Evolutionary conservation across 2,329 filamentous ascomycete species (phyloP).

Genomic region (Ambrosiella cleistominuta): DNA sequence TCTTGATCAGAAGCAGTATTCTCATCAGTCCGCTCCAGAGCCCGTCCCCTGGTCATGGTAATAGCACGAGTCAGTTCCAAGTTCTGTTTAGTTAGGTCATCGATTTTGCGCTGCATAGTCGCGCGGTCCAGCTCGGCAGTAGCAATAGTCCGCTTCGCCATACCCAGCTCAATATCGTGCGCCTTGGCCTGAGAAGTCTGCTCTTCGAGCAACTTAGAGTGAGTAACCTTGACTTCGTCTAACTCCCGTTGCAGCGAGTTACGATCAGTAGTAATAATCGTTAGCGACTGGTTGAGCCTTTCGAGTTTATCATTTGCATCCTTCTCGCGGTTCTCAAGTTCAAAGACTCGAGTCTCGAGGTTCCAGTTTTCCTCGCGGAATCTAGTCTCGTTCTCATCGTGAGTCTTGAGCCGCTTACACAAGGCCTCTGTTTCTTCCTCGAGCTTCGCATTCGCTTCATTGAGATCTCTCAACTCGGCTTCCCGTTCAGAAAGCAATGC

Average conservation of each 20-base stretch:
- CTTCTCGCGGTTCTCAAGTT: slow-evolving; percentile 54
- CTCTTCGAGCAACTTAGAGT: slow-evolving; percentile 68
- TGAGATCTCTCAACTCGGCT: slow-evolving; percentile 52
- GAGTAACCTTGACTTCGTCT: slow-evolving; percentile 68
- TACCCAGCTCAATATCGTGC: slow-evolving; percentile 75
- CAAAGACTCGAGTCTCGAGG: slow-evolving; percentile 80
- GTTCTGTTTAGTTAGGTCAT: slow-evolving; percentile 77
- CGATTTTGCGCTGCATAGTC: slow-evolving; percentile 67
- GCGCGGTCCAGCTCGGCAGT: slow-evolving; percentile 62
- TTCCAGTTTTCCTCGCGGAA: slow-evolving; percentile 99
- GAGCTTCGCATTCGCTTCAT: slow-evolving; percentile 54
- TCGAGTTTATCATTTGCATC: slow-evolving; percentile 70
- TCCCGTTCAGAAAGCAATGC: slow-evolving; percentile 72
- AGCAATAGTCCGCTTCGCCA: slow-evolving; percentile 61
- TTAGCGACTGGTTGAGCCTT: slow-evolving; percentile 58
- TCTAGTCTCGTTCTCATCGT: slow-evolving; percentile 86
- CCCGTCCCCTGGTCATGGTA: slow-evolving; percentile 50
- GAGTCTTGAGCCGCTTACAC: slow-evolving; percentile 57
- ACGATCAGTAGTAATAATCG: slow-evolving; percentile 56
- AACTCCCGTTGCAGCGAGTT: slow-evolving; percentile 64
- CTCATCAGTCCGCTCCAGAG: slow-evolving; percentile 45
- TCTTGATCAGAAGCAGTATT: slow-evolving; percentile 43
- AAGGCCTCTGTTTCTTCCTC: slow-evolving; percentile 70
- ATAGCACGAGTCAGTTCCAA: slow-evolving; percentile 77
- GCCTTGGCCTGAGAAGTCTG: slow-evolving; percentile 60